These are phyloP conservation scores for Stenocarpella maydis DNA, from an alignment of 2,329 filamentous ascomycete species.

Conservation along the genomic window DNA sequence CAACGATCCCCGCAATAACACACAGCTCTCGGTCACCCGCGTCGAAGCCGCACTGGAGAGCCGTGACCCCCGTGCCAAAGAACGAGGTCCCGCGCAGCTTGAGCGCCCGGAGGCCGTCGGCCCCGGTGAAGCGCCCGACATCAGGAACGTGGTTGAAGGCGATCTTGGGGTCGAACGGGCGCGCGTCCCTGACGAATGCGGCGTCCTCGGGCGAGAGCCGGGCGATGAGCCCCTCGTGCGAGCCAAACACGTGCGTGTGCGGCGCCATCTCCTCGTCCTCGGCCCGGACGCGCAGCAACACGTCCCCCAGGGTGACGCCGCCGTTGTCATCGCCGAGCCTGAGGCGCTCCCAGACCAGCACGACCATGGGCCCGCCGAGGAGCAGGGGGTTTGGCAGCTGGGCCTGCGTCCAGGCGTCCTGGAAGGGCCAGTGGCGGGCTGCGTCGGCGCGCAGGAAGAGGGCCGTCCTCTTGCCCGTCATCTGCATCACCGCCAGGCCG, in stretches of 20 bases:
- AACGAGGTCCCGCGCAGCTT: background rate
- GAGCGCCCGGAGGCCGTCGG: background rate
- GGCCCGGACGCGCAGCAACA: background rate
- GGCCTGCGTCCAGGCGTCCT: background rate
- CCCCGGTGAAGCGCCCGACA: slow-evolving; percentile 15
- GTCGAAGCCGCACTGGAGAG: slow-evolving; percentile 4
- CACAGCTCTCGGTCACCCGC: background rate
- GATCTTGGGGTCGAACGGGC: slow-evolving; percentile 10
- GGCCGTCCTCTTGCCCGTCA: background rate
- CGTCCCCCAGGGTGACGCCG: background rate
- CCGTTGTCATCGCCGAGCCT: background rate
- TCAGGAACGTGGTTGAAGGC: slow-evolving; percentile 2
- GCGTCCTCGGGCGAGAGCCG: background rate
- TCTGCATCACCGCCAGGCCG: background rate
- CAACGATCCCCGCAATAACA: background rate
- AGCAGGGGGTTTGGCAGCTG: slow-evolving; percentile 7
- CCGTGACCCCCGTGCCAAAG: background rate
- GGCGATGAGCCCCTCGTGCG: background rate
- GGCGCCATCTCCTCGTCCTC: background rate
- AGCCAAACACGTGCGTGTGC: slow-evolving; percentile 5
- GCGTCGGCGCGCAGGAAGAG: background rate
- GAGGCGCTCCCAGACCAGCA: slow-evolving; percentile 7
- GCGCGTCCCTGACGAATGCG: background rate
- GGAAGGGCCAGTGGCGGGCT: slow-evolving; percentile 17
- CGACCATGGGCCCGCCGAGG: background rate